Percentiles rank a stretch among this genome's conserved stretches.
These are phyloP conservation scores for Fusarium denticulatum DNA, from an alignment of 2,329 filamentous ascomycete species.

Conservation along the genomic window DNA sequence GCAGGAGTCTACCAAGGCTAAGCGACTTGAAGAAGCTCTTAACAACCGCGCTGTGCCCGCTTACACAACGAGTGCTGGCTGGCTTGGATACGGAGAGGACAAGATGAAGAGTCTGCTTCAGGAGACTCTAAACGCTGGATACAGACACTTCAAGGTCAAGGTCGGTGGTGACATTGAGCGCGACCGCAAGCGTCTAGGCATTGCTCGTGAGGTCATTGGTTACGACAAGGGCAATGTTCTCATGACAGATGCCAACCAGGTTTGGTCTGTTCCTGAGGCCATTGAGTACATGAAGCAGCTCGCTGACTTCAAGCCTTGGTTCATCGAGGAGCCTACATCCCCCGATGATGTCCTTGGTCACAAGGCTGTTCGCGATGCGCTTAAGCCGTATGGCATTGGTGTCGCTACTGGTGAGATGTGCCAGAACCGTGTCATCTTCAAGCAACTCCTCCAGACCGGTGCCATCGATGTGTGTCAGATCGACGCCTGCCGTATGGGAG, in stretches of 20 bases:
- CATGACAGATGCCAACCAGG: constrained; percentile 94
- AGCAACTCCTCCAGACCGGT: constrained; percentile 82
- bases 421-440: constrained; percentile 94
- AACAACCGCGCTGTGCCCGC: constrained; percentile 81
- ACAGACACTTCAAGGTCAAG: constrained; percentile 91
- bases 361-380: constrained; percentile 83
- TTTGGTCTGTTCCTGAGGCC: constrained; percentile 90
- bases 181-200: constrained; percentile 74
- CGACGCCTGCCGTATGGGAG: constrained; percentile 88
- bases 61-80: constrained; percentile 90
- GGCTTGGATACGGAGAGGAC: constrained; percentile 89
- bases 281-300: constrained; percentile 87
- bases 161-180: constrained; percentile 79
- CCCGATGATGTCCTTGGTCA: constrained; percentile 92
- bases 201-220: constrained; percentile 82
- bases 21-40: constrained; percentile 78
- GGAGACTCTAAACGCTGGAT: constrained; percentile 80
- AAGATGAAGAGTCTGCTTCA: constrained; percentile 81
- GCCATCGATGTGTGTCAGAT: constrained; percentile 91
- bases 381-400: constrained; percentile 78
- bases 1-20: constrained; percentile 72
- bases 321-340: constrained; percentile 93
- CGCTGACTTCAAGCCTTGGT: constrained; percentile 86
- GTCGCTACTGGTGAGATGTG: constrained; percentile 96
- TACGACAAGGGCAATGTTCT: constrained; percentile 85